A percentile compares a stretch with the other conserved stretches of the same genome.
These are phyloP conservation scores for Leccinum boreale DNA, from an alignment of 768 basidiomycete genomes.

Conservation along the genomic window DNA sequence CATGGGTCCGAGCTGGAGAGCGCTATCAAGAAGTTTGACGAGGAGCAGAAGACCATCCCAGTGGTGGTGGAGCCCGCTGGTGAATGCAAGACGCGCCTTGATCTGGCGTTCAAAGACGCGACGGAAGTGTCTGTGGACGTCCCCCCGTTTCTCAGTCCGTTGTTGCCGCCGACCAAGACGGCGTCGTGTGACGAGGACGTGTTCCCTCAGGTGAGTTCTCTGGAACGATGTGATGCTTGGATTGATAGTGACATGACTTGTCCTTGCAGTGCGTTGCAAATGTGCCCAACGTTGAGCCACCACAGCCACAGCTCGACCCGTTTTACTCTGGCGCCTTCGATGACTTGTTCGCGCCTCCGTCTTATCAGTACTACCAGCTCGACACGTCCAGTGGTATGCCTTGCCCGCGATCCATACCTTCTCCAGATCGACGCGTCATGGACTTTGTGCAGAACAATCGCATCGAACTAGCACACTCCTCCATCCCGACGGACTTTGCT, in stretches of 20 bases:
- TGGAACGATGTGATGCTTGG: not conserved
- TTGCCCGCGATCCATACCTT: not conserved
- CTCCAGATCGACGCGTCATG: slow-evolving; percentile 7
- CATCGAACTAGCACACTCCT: slow-evolving; percentile 3
- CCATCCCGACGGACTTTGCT: slow-evolving; percentile 14
- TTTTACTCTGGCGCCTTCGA: not conserved
- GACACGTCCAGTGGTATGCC: not conserved
- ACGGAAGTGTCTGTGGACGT: slow-evolving; percentile 4
- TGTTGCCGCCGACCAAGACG: slow-evolving; percentile 26
- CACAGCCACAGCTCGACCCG: not conserved
- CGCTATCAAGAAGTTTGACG: slow-evolving; percentile 39
- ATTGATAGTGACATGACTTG: slow-evolving; percentile 3
- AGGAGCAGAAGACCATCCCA: not conserved
- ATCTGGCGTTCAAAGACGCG: not conserved
- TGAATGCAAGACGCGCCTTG: not conserved
- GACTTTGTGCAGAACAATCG: slow-evolving; percentile 6
- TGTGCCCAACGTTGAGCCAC: not conserved
- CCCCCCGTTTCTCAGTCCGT: slow-evolving; percentile 27
- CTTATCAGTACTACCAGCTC: slow-evolving; percentile 7
- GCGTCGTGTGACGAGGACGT: not conserved
- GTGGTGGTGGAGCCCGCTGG: not conserved
- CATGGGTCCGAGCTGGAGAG: slow-evolving; percentile 44
- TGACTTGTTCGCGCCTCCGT: not conserved
- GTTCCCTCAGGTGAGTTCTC: slow-evolving; percentile 13
- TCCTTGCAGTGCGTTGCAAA: not conserved